Evolutionary conservation across 2,329 filamentous ascomycete species (phyloP).

Genomic region (Xylariomycetidae sp.): DNA sequence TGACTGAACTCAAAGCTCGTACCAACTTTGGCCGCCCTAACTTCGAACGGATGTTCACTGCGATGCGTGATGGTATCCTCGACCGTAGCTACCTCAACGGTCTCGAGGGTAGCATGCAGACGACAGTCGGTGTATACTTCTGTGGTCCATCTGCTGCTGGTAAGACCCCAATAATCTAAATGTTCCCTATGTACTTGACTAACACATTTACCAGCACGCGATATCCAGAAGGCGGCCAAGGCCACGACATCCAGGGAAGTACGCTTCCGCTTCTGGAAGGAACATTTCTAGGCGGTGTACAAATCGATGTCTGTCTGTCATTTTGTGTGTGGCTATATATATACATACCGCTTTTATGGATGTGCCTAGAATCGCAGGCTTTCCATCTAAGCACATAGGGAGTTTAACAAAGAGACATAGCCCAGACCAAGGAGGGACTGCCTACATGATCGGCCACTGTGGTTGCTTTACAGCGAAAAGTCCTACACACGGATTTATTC

Average conservation of each 20-base stretch:
- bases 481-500: too few species aligned
- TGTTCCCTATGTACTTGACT: slow-evolving; percentile 17
- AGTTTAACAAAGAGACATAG: too few species aligned
- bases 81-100: slow-evolving; percentile 82
- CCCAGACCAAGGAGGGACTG: too few species aligned
- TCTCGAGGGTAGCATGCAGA: slow-evolving; percentile 69
- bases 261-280: slow-evolving; percentile 97
- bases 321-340: too few species aligned
- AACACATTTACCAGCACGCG: slow-evolving; percentile 58
- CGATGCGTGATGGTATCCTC: slow-evolving; percentile 83
- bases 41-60: slow-evolving; percentile 72
- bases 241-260: slow-evolving; percentile 71
- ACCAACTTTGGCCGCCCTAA: slow-evolving; percentile 96
- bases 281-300: slow-evolving; percentile 78
- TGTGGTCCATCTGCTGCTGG: slow-evolving; percentile 77
- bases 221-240: slow-evolving; percentile 80
- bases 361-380: too few species aligned
- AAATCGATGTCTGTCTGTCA: too few species aligned
- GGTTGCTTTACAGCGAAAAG: too few species aligned
- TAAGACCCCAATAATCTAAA: slow-evolving; percentile 27
- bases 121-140: slow-evolving; percentile 95
- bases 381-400: too few species aligned
- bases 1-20: slow-evolving; percentile 83
- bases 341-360: too few species aligned
- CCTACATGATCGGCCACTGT: too few species aligned